phyloP scores from a whole-genome alignment of 192 early-diverging fungal species.

The Entomortierella lignicola region DNA sequence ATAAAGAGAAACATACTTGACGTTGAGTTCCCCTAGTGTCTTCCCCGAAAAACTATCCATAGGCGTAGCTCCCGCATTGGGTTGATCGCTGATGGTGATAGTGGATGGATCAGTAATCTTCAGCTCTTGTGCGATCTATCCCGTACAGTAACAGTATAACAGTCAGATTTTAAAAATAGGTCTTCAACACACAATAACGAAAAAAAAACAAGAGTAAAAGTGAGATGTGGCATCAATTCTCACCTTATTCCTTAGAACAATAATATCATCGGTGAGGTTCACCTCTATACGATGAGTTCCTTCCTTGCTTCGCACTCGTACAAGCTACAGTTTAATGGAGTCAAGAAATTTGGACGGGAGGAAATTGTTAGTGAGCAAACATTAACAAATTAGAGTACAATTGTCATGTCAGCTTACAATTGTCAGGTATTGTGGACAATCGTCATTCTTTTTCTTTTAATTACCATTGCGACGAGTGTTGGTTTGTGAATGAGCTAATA shows the following conservation, averaged over 20 bases:
- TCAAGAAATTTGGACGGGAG: background rate
- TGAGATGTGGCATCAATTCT: no score
- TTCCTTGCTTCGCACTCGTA: constrained; percentile 77
- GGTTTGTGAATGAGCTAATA: background rate
- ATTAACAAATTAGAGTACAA: background rate
- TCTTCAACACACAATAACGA: no score
- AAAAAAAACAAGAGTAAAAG: no score
- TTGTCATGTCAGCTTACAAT: background rate
- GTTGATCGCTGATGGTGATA: constrained; percentile 57
- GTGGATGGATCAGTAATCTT: constrained; percentile 55
- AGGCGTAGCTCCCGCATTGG: constrained; percentile 42
- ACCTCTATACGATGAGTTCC: constrained; percentile 75
- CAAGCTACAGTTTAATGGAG: constrained; percentile 56
- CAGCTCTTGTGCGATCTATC: constrained; percentile 58
- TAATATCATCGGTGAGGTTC: constrained; percentile 64
- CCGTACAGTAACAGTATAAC: constrained; percentile 6
- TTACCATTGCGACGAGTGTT: constrained; percentile 19
- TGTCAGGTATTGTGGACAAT: background rate
- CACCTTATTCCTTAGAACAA: constrained; percentile 67
- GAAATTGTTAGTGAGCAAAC: background rate
- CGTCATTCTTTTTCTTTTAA: background rate
- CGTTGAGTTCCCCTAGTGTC: constrained; percentile 41
- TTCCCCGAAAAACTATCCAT: constrained; percentile 46
- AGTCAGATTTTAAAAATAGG: no score
- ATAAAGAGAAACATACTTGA: constrained; percentile 46